Conservation (phyloP, 306 rosid genomes). For the Quercus agrifolia region DNA sequence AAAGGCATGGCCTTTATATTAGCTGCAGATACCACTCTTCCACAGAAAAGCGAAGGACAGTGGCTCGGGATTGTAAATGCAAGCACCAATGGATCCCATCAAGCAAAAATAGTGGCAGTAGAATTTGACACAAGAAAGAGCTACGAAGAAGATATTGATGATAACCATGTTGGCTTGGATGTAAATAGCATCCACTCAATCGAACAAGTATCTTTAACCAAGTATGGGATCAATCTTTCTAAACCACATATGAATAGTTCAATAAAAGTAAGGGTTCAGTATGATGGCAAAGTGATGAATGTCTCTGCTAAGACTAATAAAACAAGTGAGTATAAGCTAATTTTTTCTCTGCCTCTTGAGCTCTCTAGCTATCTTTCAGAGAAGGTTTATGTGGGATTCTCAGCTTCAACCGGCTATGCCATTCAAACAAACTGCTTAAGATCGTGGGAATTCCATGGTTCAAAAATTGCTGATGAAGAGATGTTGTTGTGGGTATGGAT, state of each 20-base stretch:
- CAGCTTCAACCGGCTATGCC: constrained; percentile 55
- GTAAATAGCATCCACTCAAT: constrained; percentile 49
- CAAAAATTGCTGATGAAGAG: constrained; percentile 7
- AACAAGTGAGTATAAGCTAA: background rate
- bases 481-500: constrained; percentile 47
- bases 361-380: constrained; percentile 42
- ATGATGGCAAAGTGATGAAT: constrained; percentile 25
- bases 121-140: constrained; percentile 68
- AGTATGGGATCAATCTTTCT: constrained; percentile 33
- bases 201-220: constrained; percentile 21
- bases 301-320: constrained; percentile 18
- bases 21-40: constrained; percentile 25
- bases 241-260: background rate
- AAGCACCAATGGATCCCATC: constrained; percentile 43
- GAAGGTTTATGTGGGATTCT: constrained; percentile 57
- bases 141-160: constrained; percentile 39
- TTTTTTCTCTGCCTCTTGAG: constrained; percentile 29
- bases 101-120: constrained; percentile 44
- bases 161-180: constrained; percentile 62
- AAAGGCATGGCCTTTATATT: constrained; percentile 47
- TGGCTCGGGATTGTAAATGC: constrained; percentile 51
- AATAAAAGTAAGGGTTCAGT: constrained; percentile 17
- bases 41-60: constrained; percentile 25
- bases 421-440: constrained; percentile 53
- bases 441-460: constrained; percentile 46